Percentiles rank a stretch among this genome's conserved stretches.
Conservation (phyloP, 1,284 basidiomycete genomes). For the Marasmius oreades region DNA sequence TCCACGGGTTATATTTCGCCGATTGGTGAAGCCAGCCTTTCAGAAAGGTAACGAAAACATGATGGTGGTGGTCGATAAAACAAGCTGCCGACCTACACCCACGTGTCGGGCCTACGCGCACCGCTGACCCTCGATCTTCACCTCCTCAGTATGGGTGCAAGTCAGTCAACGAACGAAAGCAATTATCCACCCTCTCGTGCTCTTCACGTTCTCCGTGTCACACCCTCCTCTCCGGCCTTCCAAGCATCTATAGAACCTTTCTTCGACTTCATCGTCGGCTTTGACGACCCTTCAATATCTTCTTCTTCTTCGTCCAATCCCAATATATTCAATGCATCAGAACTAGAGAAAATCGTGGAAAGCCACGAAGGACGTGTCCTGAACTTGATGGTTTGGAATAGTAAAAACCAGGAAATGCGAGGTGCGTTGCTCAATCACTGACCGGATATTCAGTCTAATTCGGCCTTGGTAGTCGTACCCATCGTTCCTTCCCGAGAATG, state of each 20-base stretch:
- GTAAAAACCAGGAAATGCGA: constrained; percentile 80
- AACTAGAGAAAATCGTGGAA: constrained; percentile 82
- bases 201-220: constrained; percentile 83
- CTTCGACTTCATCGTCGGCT: constrained; percentile 95
- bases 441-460: constrained; percentile 5
- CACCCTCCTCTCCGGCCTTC: constrained; percentile 83
- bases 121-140: neutral
- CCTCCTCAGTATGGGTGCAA: constrained; percentile 56
- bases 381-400: constrained; percentile 86
- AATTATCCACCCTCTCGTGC: constrained; percentile 57
- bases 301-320: constrained; percentile 25
- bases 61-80: too few relatives aligned
- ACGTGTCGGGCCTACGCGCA: neutral
- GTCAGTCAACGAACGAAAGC: constrained; percentile 57
- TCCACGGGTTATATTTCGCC: too few relatives aligned
- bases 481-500: constrained; percentile 85
- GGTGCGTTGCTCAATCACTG: constrained; percentile 46
- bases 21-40: too few relatives aligned
- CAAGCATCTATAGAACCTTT: constrained; percentile 89
- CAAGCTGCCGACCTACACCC: neutral
- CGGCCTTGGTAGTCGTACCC: constrained; percentile 60
- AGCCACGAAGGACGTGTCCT: constrained; percentile 80
- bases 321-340: constrained; percentile 64
- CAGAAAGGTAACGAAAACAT: too few relatives aligned
- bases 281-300: constrained; percentile 65